Percentiles rank a stretch among this genome's conserved stretches.
phyloP scores from a whole-genome alignment of 768 basidiomycete genomes.

The Podaxis carcinomalis region DNA sequence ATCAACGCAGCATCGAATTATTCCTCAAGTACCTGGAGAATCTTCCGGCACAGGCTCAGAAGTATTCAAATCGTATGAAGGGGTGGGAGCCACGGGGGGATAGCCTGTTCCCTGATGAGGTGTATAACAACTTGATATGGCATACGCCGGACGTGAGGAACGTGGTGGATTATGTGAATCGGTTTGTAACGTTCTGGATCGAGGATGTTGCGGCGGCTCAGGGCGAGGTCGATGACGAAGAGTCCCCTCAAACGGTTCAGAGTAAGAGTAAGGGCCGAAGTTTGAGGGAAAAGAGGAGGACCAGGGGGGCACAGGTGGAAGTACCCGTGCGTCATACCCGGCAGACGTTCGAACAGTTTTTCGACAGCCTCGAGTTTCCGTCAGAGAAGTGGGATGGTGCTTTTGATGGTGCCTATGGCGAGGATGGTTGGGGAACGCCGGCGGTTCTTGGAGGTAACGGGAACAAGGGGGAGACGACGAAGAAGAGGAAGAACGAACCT shows the following conservation, averaged over 20 bases:
- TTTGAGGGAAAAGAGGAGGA: not conserved
- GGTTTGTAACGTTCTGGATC: conserved; percentile 5
- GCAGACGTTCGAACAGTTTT: conserved; percentile 5
- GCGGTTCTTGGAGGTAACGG: not conserved
- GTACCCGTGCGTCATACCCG: not conserved
- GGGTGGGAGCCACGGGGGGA: not conserved
- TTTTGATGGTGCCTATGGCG: not conserved
- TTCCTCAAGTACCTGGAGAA: not conserved
- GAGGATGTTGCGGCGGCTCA: conserved; percentile 2
- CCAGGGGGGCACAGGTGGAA: not conserved
- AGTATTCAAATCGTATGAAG: not conserved
- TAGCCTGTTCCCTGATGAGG: not conserved
- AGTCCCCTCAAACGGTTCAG: not conserved
- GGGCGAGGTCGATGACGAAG: not conserved
- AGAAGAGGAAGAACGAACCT: not conserved
- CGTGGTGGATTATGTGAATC: not conserved
- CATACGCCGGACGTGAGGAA: not conserved
- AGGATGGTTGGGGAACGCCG: not conserved
- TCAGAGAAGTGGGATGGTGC: not conserved
- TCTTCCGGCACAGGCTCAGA: not conserved
- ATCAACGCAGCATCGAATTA: not conserved
- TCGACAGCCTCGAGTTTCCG: not conserved
- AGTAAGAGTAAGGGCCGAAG: not conserved
- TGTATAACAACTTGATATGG: conserved; percentile 1
- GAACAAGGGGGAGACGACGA: not conserved